Conservation (phyloP, 805 yeast species). For the Wickerhamiella sorbophila region DNA sequence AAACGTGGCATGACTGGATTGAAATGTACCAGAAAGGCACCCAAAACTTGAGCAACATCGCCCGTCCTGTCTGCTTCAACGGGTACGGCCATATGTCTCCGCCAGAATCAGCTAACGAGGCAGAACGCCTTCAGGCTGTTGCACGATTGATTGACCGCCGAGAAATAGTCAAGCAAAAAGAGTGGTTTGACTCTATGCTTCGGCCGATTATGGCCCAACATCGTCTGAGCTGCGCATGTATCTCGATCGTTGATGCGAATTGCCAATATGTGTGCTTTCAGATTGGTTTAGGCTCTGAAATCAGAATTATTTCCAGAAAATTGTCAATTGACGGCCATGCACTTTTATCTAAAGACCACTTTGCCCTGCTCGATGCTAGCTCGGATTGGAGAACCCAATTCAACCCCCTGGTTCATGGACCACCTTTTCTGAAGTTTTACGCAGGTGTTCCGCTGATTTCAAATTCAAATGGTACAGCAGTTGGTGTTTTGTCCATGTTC, state of each 20-base stretch:
- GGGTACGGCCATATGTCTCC: slow-evolving; percentile 38
- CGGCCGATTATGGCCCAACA: slow-evolving; percentile 29
- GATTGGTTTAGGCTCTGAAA: slow-evolving; percentile 34
- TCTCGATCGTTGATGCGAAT: slow-evolving; percentile 40
- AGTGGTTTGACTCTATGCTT: slow-evolving; percentile 29
- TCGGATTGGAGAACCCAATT: slow-evolving; percentile 54
- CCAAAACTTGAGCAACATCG: slow-evolving; percentile 25
- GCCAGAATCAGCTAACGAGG: slow-evolving; percentile 44
- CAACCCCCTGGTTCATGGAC: slow-evolving; percentile 50
- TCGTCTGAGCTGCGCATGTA: slow-evolving; percentile 38
- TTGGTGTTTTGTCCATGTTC: slow-evolving; percentile 49
- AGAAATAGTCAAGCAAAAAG: slow-evolving; percentile 36
- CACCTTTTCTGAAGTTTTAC: slow-evolving; percentile 47
- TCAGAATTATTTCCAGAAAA: slow-evolving; percentile 28
- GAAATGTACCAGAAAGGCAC: slow-evolving; percentile 9
- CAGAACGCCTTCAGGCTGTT: slow-evolving; percentile 32
- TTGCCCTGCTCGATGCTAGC: slow-evolving; percentile 44
- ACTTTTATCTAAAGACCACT: slow-evolving; percentile 40
- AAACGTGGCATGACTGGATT: slow-evolving; percentile 18
- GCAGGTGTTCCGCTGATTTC: slow-evolving; percentile 45
- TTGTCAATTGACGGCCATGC: slow-evolving; percentile 59
- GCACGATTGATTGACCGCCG: slow-evolving; percentile 27
- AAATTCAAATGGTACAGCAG: slow-evolving; percentile 25
- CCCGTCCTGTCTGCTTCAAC: slow-evolving; percentile 41
- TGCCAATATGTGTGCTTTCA: slow-evolving; percentile 38